Base-by-base conservation (phyloP, 257 asterid genomes). In the Galeopsis tetrahit region DNA sequence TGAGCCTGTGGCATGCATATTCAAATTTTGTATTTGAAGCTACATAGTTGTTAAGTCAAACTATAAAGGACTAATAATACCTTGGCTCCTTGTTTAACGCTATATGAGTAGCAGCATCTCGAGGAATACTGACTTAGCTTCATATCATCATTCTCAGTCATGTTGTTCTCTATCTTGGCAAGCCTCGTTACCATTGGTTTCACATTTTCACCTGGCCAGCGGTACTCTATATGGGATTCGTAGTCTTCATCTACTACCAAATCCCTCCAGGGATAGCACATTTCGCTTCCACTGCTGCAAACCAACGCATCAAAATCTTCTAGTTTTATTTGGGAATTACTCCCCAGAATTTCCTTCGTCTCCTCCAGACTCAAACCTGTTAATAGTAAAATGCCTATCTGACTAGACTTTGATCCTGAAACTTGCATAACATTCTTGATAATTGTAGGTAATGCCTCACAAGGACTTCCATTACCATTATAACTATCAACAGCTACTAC, bases 231-330 rank as follows among this genome's bases (percentile, higher is more conserved):
- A 74, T 85, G 92, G 70, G 85, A 80, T 75, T 80, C 82, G 2
- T 89, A 86, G 77, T 86, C 89, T 69, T 85, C 87, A 78, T 86
- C 90, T 46, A 69, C 42, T 33, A 17, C 80, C 72, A 79, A 76
- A 76, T 87, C 91, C 79, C 79, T 80, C 90, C 93, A 89, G 5
- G 95, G 90, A 58, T 82, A 81, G 77, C 77, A 86, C 63, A 88
- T 77, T 80, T 88, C 90, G 46, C 95, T 83, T 35, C 95, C 95
- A 66, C 89, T 84, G 77, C 83, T 80, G 44, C 92, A 88, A 68
- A 81, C 79, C 76, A 88, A 46, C 43, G 95, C 90, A 69, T 88
- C 90, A 66, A 88, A 82, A 11, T 81, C 83, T 77, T 85, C 84
- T 51, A 85, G 32, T 39, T 72, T 84, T 70, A 78, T 56, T 44